Evolutionary conservation across 176 grass and related monocot genomes (phyloP), one percentile per base, ranked within the genome.

Genomic region (Aegilops longissima): DNA sequence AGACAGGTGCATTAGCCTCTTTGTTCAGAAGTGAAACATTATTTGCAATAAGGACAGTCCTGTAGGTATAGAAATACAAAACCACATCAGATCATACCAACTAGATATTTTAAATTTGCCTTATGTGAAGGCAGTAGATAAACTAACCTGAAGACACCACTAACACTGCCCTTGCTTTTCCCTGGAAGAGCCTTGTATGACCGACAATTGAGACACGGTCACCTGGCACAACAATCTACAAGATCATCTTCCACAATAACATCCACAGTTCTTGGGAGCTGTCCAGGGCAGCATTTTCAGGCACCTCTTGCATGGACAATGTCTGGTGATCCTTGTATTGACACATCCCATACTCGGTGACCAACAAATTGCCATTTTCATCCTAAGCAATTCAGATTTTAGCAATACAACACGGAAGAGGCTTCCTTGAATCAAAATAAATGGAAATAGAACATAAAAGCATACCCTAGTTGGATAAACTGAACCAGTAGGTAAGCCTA

Each of bases 91-190:
- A 86, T 8, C 12, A 67, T 66, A 42, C 5, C 56, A 39, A 68
- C 21, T 62, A 11, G 52, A 12, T 34, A 88, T 74, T 5, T 61
- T 85, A 10, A 85, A n/a, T 35, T 67, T 29, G 77, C 29, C 20
- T 13, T 73, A 62, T 6, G 24, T 58, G 70, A 78, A 51, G 51
- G 5, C 10, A 7, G 10, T 42, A 87, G 24, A 23, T 80, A 44
- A 65, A 82, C 88, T 70, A 67, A 98, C 97, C 97, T 99, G 88
- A 96, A 99, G 35, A 96, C 97, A 35, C 97, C 97, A 80, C 90
- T 99, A 88, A 99, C 91, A 86, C 97, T 99, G 59, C 97, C 97
- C 86, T 99, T 99, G 94, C 94, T 96, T 86, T 99, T 96, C 33
- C 97, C 97, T 78, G 97, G 92, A 77, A 99, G 87, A 82, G 97